Evolutionary conservation across 169 alveolate species (phyloP).

Genomic region (Cryptosporidium bovis): DNA sequence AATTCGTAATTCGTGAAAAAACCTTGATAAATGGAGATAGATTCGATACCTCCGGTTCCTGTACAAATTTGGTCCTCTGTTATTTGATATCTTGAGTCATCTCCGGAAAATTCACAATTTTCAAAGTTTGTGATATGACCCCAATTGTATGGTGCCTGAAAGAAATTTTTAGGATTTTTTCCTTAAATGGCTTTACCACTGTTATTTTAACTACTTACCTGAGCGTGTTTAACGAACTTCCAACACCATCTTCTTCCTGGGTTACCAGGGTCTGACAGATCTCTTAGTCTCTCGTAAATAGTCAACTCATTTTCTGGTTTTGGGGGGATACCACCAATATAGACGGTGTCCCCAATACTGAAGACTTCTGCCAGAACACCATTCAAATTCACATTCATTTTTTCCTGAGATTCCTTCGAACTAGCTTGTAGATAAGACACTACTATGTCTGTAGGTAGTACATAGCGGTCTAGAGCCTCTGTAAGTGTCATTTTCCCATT

Average conservation of each 20-base stretch:
- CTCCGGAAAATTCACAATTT: conserved; percentile 72
- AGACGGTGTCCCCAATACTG: conserved; percentile 39
- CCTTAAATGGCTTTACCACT: no score
- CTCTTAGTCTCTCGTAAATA: conserved; percentile 72
- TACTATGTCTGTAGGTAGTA: conserved; percentile 55
- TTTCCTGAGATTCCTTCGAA: conserved; percentile 53
- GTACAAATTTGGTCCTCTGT: conserved; percentile 70
- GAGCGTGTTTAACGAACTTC: conserved; percentile 71
- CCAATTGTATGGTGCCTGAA: conserved; percentile 72
- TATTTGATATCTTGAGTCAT: conserved; percentile 71
- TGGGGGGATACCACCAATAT: conserved; percentile 73
- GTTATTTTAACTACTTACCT: conserved; percentile 37
- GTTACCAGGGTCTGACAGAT: conserved; percentile 69
- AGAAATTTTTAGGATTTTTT: neutral
- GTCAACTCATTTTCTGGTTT: conserved; percentile 66
- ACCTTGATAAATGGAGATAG: conserved; percentile 48
- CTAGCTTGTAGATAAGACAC: conserved; percentile 54
- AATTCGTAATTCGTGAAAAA: conserved; percentile 51
- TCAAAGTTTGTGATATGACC: conserved; percentile 73
- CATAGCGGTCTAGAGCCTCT: conserved; percentile 49
- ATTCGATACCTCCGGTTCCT: conserved; percentile 59
- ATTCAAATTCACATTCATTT: conserved; percentile 34
- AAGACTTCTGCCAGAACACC: conserved; percentile 65
- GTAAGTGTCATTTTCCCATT: conserved; percentile 64
- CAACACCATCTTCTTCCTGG: conserved; percentile 76